phyloP scores from a whole-genome alignment of 805 yeast species.

The Kuraishia piskuri region DNA sequence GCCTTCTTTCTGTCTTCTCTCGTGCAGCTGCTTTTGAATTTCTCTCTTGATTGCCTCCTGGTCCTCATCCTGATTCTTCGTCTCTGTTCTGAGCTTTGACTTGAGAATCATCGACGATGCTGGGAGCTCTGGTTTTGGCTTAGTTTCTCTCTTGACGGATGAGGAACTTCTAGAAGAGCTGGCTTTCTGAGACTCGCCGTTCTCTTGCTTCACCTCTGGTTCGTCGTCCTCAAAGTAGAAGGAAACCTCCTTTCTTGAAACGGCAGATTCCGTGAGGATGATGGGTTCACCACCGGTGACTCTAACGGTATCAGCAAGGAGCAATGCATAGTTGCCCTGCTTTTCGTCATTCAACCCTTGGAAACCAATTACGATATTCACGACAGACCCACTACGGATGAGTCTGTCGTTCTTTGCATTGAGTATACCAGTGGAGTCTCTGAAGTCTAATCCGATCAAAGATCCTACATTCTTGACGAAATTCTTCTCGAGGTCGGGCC shows the following conservation, averaged over 20 bases:
- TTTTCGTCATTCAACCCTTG: conserved; percentile 46
- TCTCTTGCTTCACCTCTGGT: conserved; percentile 18
- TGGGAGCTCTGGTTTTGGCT: conserved; percentile 17
- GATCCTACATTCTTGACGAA: conserved; percentile 82
- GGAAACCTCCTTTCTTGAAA: conserved; percentile 65
- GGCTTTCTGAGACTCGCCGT: neutral
- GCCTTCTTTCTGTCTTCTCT: conserved; percentile 81
- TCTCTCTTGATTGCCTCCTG: conserved; percentile 73
- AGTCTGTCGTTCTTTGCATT: conserved; percentile 64
- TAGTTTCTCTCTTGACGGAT: conserved; percentile 19
- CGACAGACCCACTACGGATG: conserved; percentile 63
- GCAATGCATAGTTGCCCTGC: conserved; percentile 56
- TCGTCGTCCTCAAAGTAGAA: conserved; percentile 75
- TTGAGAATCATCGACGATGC: conserved; percentile 60
- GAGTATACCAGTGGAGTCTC: conserved; percentile 69
- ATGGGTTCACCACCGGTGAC: conserved; percentile 54
- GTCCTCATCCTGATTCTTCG: conserved; percentile 66
- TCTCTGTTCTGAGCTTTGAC: conserved; percentile 72
- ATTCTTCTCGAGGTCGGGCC: conserved; percentile 54
- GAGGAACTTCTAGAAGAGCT: conserved; percentile 7
- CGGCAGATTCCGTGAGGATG: conserved; percentile 66
- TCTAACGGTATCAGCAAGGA: conserved; percentile 75
- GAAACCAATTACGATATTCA: conserved; percentile 74
- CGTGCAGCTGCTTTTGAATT: conserved; percentile 77
- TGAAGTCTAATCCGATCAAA: conserved; percentile 81